Percentiles rank a stretch among this genome's conserved stretches.
These are phyloP conservation scores for Boechera stricta DNA, from an alignment of 345 rosid genomes.

Conservation along the genomic window DNA sequence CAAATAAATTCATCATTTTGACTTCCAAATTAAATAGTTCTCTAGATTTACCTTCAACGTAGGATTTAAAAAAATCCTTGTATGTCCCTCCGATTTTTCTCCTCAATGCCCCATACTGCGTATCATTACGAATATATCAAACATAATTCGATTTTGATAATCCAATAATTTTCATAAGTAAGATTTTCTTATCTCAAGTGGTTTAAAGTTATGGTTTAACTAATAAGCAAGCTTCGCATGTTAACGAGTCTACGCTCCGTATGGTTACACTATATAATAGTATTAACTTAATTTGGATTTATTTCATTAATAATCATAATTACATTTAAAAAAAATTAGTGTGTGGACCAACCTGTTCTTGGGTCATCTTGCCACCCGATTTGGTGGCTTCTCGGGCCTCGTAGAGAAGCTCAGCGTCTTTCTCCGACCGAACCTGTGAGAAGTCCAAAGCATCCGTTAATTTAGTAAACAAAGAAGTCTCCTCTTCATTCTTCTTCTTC, in stretches of 20 bases:
- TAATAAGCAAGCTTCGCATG: not conserved
- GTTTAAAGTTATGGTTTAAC: not conserved
- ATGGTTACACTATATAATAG: not conserved
- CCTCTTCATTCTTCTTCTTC: slow-evolving; percentile 47
- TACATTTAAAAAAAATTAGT: too few species aligned
- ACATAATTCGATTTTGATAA: not conserved
- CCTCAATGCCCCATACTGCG: slow-evolving; percentile 91
- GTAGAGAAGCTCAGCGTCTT: slow-evolving; percentile 80
- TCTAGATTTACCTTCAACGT: slow-evolving; percentile 66
- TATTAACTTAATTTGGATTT: not conserved
- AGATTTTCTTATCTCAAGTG: not conserved
- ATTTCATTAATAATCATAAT: not conserved
- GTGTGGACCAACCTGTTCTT: slow-evolving; percentile 61
- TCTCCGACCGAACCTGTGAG: slow-evolving; percentile 72
- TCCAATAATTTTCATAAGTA: not conserved
- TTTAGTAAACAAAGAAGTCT: slow-evolving; percentile 69
- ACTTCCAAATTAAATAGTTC: not conserved
- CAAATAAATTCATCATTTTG: not conserved
- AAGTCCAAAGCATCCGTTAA: slow-evolving; percentile 86
- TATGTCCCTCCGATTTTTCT: slow-evolving; percentile 95
- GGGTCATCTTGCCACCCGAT: slow-evolving; percentile 71
- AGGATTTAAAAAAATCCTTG: slow-evolving; percentile 93
- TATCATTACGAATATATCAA: slow-evolving; percentile 6
- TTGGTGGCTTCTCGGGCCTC: slow-evolving; percentile 74
- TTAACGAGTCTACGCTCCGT: not conserved